Evolutionary conservation across 2,329 filamentous ascomycete species (phyloP).

Genomic region (Fusarium mexicanum): DNA sequence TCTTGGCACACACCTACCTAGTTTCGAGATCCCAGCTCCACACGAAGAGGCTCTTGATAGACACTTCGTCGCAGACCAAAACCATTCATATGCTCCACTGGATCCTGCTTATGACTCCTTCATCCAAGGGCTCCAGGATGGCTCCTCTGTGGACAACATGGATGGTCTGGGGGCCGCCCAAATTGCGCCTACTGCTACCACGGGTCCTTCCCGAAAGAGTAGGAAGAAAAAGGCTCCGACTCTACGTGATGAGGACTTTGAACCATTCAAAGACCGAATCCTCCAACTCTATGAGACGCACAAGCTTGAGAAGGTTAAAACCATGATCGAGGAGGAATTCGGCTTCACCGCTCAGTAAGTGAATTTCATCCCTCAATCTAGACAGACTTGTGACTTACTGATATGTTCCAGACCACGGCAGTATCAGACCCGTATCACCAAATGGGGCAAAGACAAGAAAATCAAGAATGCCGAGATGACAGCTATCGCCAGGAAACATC

Average conservation of each 20-base stretch:
- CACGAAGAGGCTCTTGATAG: background rate
- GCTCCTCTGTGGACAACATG: accelerated
- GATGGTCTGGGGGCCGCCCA: background rate
- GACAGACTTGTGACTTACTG: background rate
- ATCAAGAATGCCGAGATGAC: background rate
- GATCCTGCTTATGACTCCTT: accelerated
- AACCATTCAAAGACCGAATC: background rate
- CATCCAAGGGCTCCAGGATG: background rate
- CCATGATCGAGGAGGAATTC: background rate
- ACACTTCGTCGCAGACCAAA: background rate
- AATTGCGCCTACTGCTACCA: background rate
- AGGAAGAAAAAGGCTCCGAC: constrained; percentile 5
- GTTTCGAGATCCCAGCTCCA: background rate
- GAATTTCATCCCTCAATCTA: accelerated
- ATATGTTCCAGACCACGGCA: background rate
- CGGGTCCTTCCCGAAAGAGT: background rate
- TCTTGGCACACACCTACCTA: background rate
- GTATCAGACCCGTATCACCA: background rate
- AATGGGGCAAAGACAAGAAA: constrained; percentile 7
- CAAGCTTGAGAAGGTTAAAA: background rate
- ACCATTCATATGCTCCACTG: accelerated
- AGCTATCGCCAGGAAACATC: background rate
- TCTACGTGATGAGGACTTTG: background rate
- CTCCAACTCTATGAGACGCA: background rate
- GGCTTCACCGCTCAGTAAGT: background rate